Evolutionary conservation across 169 alveolate genomes (phyloP), one percentile per base, ranked within the genome.

Genomic region (Plasmodium gonderi): DNA sequence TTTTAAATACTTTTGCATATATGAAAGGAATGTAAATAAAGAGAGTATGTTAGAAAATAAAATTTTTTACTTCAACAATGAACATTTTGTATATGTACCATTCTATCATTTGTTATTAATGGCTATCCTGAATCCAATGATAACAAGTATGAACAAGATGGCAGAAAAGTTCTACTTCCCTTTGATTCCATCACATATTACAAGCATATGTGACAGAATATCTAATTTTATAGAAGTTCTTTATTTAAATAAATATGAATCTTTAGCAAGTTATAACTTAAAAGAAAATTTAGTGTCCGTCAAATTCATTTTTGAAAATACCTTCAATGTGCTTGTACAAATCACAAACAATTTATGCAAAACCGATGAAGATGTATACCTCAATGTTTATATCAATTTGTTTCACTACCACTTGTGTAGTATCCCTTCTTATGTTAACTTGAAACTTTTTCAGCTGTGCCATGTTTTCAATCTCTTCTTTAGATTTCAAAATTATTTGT

Each of bases 391-490:
- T 11, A 51, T 77, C 7, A 68, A 75, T 38, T 1, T 87, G 67
- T 87, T 87, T 60, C 17, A 33, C 1, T 87, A 60, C 44, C 93
- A 87, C 67, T 9, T 87, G 42, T 33, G 68, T 47, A 29, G 33
- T 7, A 64, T 9, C 2, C 49, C 90, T 0, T 76, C 44, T 45
- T 87, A 74, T 76, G 89, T 87, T 3, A 49, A 87, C 12, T 40
- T 87, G 67, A 87, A 76, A 31, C 38, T 87, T 11, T 87, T 87
- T 47, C 93, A 87, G 29, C 11, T 87, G 44, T 87, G 93, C 51
- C 93, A 87, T 76, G 54, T 87, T 38, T 44, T 87, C 42, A 87
- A 87, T 29, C 54, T 87, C 44, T 76, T 87, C 23, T 87, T 87
- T 38, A 72, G 93, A 2, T 87, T 36, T 68, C 93, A 87, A 42